Evolutionary conservation across 2,329 filamentous ascomycete genomes (phyloP), one percentile per base, ranked within the genome.

Genomic region (Fusarium pseudoanthophilum): DNA sequence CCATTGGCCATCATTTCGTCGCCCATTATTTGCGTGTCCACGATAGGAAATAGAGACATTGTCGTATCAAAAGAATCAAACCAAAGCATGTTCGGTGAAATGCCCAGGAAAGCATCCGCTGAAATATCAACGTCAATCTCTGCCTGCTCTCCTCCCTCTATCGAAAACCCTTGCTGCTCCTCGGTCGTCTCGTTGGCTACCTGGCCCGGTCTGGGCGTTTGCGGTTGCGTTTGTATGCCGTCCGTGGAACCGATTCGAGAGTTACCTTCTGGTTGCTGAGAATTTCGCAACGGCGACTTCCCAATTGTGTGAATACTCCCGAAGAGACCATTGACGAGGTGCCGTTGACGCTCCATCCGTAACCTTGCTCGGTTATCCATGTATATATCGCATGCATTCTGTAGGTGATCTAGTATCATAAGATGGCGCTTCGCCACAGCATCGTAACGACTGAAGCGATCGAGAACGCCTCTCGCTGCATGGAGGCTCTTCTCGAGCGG

Each of bases 401-500:
- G 76, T 4, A 78, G 48, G 28, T 77, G 74, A 28, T 78, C 73
- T 5, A 78, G n/a, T 1, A 78, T 78, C 37, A 74, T 69, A 3
- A 77, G 46, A 37, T 78, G 74, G 7, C 76, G 61, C 46, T 77
- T 78, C 0, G 76, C 71, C 3, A 78, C 74, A 6, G 73, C 63
- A 24, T 78, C 76, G 3, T 69, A 52, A 0, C 58, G 51, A 15
- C 74, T 60, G 9, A 82, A 77, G 4, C 72, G 71, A 1, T 68
- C 59, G 2, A 82, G 75, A 1, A 81, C 70, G 6, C 63, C 67
- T 15, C 76, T 67, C 1, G 78, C 77, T 0, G 69, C 53, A 1
- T 69, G 64, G 0, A 82, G 67, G 4, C 76, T 79, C 45, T 76
- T 78, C 30, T 77, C 73, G 1, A 82, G 67, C 1, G 80, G 79